Evolutionary conservation across 352 stramenopile species (phyloP), one percentile per base, ranked within the genome.

Genomic region (Thalassiosira allenii): DNA sequence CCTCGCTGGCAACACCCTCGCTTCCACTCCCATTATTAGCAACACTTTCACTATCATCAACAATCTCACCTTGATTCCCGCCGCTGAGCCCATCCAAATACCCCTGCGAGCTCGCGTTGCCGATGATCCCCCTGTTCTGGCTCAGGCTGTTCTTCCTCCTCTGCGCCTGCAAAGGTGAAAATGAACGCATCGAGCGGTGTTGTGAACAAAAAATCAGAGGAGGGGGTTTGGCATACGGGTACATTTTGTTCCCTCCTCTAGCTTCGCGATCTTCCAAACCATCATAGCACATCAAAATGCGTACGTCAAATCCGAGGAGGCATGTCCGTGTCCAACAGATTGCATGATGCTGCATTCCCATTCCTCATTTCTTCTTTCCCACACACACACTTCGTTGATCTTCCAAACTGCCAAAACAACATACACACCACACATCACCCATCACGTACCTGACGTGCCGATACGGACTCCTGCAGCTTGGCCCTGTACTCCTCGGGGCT

Each of bases 401-500:
- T n/a, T n/a, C n/a, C n/a, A n/a, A n/a, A n/a, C n/a, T n/a, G n/a
- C n/a, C n/a, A 65, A 22, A 65, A 62, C 53, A 8, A 33, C 33
- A 32, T 29, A 20, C 22, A 30, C 41, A 47, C 47, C 11, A 47
- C 27, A 47, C 30, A 47, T 75, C 20, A 65, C 29, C 41, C n/a
- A 17, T 47, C 43, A 41, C 41, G 43, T 68, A 68, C 25, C 65
- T 91, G 84, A 34, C 72, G 59, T 27, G 77, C 78, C 27, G 63
- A 79, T n/a, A 92, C 69, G 6, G 65, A 75, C 49, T 86, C 32
- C 62, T 91, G 79, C 14, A 92, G 54, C 20, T 82, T 89, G 4
- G 68, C 41, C 22, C 81, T 61, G 58, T 94, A 94, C 78, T 92
- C 87, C 47, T 94, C 83, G 0, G 86, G 63, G 4, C 57, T 81